Evolutionary conservation across 352 stramenopile species (phyloP), one percentile per base, ranked within the genome.

Genomic region (Aphanomyces euteiches): DNA sequence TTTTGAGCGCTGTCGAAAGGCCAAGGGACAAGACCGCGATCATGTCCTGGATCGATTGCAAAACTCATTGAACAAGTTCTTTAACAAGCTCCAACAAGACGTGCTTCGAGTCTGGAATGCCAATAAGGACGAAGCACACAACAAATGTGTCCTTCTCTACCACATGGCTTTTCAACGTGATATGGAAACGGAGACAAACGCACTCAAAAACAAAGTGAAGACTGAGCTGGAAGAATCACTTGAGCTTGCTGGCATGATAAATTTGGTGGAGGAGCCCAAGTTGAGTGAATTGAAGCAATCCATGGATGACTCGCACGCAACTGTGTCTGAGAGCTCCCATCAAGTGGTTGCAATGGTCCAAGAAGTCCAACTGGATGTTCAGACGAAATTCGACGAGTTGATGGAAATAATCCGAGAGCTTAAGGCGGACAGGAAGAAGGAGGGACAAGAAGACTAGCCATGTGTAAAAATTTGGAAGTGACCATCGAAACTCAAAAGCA

Each of bases 351-450:
- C 21, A 5, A 41, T 34, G 3, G 54, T 67, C 7, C 60, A 57
- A 57, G 28, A 28, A 28, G 28, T 28, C 28, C 28, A 28, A 28
- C 28, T 28, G 28, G 28, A 28, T 28, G 28, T 28, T 28, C 28
- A 28, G 28, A 15, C 19, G 15, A 57, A 57, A 15, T 77, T 50
- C 1, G 43, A 50, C 43, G 43, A 50, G 75, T 71, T 50, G 43
- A 50, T 50, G 43, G 43, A 50, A 12, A 12, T 50, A 12, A 50
- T 50, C 43, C 43, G 43, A 12, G 43, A 50, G 43, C 17, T 50
- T 1, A 50, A 50, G 2, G 28, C 28, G 28, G 28, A 28, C 28
- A 28, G 28, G 28, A 28, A 28, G 28, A 28, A 28, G 28, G 28
- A 28, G 28, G 28, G 28, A 28, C 28, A 28, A 28, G 28, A 28